Evolutionary conservation across 306 rosid species (phyloP), one percentile per base, ranked within the genome.

Genomic region (Trichosanthes truncata): DNA sequence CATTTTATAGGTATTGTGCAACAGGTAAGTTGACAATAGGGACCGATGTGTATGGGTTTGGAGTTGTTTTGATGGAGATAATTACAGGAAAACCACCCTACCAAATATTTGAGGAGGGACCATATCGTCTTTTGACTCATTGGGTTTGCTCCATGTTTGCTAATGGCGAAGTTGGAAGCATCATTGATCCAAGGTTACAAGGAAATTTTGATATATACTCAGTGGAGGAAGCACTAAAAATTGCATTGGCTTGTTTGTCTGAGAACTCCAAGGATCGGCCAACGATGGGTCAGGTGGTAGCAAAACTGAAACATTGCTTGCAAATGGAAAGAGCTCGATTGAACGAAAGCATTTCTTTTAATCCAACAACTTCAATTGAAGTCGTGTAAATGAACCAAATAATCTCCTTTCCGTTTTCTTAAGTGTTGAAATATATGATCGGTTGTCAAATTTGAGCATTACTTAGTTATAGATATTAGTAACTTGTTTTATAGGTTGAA

Each of bases 41-140:
- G 56, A 78, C 81, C 6, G 88, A 85, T 57, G 86, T 80, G 52
- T 85, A 80, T 35, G 83, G 88, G 12, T 85, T 85, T 29, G 84
- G 86, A 11, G 86, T 77, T 48, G 86, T 68, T 33, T 78, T 85
- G 7, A 23, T 83, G 49, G 63, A 77, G 74, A 80, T 83, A 51
- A 78, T 85, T 56, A 80, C 84, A 6, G 38, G 86, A 31, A 79
- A 62, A 26, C 79, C 81, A 26, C 79, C 74, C 0, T 33, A 63
- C 14, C 48, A 48, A 35, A 17, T 5, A 56, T 31, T 9, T 4
- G 21, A 20, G 4, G 78, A 68, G 1, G 73, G 21, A 36, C 14
- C 35, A 9, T 9, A 45, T 23, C 53, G 14, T 40, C 77, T 41
- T 41, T 13, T 84, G 45, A 74, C 72, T 40, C 38, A 79, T 9